Conservation (phyloP, 352 stramenopile genomes). For the Globisporangium acanthophoron region DNA sequence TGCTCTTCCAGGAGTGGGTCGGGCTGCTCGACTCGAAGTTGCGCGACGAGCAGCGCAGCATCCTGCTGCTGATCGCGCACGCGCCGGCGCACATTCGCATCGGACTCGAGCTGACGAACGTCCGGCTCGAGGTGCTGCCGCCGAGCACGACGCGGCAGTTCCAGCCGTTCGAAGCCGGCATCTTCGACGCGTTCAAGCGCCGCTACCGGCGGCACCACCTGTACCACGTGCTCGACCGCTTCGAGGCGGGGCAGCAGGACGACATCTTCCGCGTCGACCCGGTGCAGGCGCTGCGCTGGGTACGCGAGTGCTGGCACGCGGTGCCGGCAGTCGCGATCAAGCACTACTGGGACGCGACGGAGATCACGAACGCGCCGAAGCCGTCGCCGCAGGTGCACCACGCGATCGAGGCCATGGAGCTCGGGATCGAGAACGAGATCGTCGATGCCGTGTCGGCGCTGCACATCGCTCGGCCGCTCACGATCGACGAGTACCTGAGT, state of each 20-base stretch:
- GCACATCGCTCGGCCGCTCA: conserved; percentile 12
- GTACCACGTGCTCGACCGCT: conserved; percentile 44
- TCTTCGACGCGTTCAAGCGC: conserved; percentile 44
- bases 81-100: conserved; percentile 43
- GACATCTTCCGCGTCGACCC: conserved; percentile 41
- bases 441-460: conserved; percentile 1
- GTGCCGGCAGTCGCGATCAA: conserved; percentile 27
- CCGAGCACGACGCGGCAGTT: conserved; percentile 27
- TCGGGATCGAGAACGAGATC: conserved; percentile 1
- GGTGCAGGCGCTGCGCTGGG: conserved; percentile 52
- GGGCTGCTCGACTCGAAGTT: conserved; percentile 40
- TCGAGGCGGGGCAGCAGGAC: conserved; percentile 35
- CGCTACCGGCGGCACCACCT: conserved; percentile 50
- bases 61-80: conserved; percentile 36
- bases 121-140: conserved; percentile 42
- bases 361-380: conserved; percentile 22
- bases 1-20: conserved; percentile 58
- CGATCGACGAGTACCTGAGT: conserved; percentile 44
- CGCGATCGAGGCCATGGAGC: neutral
- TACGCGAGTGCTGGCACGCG: conserved; percentile 34
- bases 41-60: conserved; percentile 32
- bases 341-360: conserved; percentile 34
- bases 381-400: conserved; percentile 4
- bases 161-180: conserved; percentile 64
- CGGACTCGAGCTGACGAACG: conserved; percentile 45